Evolutionary conservation across 176 grass and related monocot species (phyloP).

Genomic region (Lolium rigidum): DNA sequence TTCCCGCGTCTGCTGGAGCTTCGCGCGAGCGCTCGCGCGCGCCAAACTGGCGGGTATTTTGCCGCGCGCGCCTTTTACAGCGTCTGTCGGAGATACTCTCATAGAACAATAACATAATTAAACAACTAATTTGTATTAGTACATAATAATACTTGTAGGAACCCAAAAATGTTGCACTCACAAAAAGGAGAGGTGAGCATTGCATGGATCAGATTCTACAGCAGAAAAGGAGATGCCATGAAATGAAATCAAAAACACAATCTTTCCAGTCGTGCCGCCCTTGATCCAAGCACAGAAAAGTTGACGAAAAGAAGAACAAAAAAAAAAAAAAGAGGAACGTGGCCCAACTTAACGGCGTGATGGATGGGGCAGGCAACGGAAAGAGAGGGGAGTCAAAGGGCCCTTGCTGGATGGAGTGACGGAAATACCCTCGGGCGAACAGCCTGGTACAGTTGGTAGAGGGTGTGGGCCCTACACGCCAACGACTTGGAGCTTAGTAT

Average conservation of each 20-base stretch:
- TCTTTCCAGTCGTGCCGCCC: background rate
- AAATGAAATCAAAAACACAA: background rate
- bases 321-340: background rate
- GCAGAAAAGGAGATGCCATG: background rate
- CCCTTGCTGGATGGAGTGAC: background rate
- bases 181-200: background rate
- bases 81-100: too few species aligned
- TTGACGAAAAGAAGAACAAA: background rate
- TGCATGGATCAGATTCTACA: background rate
- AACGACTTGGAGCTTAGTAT: background rate
- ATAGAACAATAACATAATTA: too few species aligned
- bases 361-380: background rate
- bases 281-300: background rate
- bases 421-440: background rate
- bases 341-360: background rate
- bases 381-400: background rate
- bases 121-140: too few species aligned
- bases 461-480: background rate
- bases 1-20: too few species aligned
- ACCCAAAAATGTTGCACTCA: too few species aligned
- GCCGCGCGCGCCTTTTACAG: too few species aligned
- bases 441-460: background rate
- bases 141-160: too few species aligned
- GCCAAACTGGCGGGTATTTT: too few species aligned
- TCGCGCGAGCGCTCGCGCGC: too few species aligned